These are phyloP conservation scores for Penicillium atrosanguineum DNA, from an alignment of 495 filamentous ascomycete genomes.

Conservation along the genomic window DNA sequence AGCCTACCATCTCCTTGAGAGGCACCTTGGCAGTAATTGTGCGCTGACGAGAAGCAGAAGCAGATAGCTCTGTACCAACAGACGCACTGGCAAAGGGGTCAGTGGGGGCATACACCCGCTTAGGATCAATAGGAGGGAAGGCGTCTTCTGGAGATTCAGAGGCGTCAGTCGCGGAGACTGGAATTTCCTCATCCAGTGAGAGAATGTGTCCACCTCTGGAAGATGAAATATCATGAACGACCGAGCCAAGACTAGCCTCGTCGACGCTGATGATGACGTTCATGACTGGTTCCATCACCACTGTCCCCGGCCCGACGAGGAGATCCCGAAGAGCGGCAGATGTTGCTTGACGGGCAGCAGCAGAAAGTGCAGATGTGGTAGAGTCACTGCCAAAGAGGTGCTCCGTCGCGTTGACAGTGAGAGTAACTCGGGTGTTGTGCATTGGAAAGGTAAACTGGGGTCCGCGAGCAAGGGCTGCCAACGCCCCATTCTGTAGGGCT, in stretches of 20 bases:
- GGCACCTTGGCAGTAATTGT: constrained; percentile 83
- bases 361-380: constrained; percentile 71
- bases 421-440: constrained; percentile 62
- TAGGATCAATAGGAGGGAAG: constrained; percentile 56
- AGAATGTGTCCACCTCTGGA: constrained; percentile 81
- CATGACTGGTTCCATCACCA: constrained; percentile 91
- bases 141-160: constrained; percentile 21
- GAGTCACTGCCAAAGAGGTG: constrained; percentile 68
- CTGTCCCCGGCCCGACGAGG: constrained; percentile 39
- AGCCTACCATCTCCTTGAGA: constrained; percentile 95
- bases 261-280: constrained; percentile 78
- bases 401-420: constrained; percentile 62
- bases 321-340: constrained; percentile 59
- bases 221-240: constrained; percentile 87
- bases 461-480: constrained; percentile 84
- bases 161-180: constrained; percentile 27
- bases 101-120: constrained; percentile 75
- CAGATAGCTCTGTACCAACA: constrained; percentile 20
- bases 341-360: constrained; percentile 72
- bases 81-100: constrained; percentile 71
- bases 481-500: constrained; percentile 70
- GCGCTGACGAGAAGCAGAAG: constrained; percentile 41
- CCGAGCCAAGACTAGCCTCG: constrained; percentile 73
- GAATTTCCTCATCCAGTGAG: constrained; percentile 66
- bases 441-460: constrained; percentile 75